A percentile compares a stretch with the other conserved stretches of the same genome.
phyloP scores from a whole-genome alignment of 1,284 basidiomycete genomes.

The Dichomitus squalens region DNA sequence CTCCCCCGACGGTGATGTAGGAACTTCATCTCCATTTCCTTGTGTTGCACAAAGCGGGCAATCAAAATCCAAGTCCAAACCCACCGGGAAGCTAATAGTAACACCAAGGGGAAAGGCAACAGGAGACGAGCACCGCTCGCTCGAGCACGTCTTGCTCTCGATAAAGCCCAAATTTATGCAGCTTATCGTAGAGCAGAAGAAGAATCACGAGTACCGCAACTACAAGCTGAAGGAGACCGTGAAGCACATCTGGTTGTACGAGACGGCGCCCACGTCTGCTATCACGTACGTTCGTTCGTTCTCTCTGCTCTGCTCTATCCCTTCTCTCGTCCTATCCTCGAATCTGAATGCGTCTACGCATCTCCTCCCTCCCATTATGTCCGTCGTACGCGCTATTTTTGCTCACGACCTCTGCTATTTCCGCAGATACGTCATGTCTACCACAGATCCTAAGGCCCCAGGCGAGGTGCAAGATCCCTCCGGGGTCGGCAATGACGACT shows the following conservation, averaged over 20 bases:
- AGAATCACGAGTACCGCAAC: constrained; percentile 40
- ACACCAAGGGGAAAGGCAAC: no score
- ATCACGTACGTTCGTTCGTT: constrained; percentile 34
- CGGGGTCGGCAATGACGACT: constrained; percentile 39
- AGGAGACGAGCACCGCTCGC: constrained; percentile 24
- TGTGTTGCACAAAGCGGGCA: background rate
- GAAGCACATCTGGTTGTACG: constrained; percentile 37
- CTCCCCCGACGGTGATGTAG: background rate
- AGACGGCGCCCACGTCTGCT: constrained; percentile 31
- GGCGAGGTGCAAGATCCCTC: constrained; percentile 34
- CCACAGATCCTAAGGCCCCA: constrained; percentile 32
- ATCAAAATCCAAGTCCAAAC: background rate
- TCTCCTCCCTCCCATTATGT: background rate
- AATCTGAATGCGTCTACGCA: background rate
- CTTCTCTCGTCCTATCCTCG: background rate
- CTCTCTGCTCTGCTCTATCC: no score
- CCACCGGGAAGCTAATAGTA: constrained; percentile 9
- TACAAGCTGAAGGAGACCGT: constrained; percentile 35
- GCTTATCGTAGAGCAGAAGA: constrained; percentile 34
- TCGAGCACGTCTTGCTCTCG: constrained; percentile 33
- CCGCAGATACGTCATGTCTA: constrained; percentile 32
- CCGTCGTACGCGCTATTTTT: background rate
- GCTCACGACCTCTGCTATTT: background rate
- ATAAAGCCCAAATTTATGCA: constrained; percentile 36
- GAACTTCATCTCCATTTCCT: background rate